Conservation (phyloP, 1,139 yeast genomes). For the Blastobotrys buckinghamii region DNA sequence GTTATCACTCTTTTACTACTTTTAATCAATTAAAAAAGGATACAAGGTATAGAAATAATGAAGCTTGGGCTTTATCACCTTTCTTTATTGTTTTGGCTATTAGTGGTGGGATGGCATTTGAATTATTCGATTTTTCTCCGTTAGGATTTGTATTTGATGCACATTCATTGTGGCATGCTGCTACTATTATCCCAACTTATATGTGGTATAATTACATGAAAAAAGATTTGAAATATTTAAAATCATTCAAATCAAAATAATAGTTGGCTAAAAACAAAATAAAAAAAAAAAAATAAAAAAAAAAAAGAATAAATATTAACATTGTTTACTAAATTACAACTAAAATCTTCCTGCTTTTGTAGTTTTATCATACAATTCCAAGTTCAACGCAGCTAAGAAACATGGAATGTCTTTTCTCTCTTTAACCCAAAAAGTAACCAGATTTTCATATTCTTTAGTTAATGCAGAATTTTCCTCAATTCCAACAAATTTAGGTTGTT, state of each 20-base stretch:
- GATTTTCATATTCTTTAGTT: slow-evolving; percentile 47
- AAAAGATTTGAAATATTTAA: slow-evolving; percentile 26
- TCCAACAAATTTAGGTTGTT: slow-evolving; percentile 30
- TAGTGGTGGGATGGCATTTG: slow-evolving; percentile 73
- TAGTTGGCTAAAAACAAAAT: neutral
- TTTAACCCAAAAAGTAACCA: slow-evolving; percentile 61
- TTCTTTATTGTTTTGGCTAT: slow-evolving; percentile 47
- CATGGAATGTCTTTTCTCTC: slow-evolving; percentile 72
- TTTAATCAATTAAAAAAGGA: slow-evolving; percentile 10
- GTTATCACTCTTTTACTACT: slow-evolving; percentile 30
- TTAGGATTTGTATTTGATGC: slow-evolving; percentile 67
- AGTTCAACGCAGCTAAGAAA: slow-evolving; percentile 68
- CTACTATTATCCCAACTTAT: slow-evolving; percentile 35
- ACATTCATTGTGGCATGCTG: slow-evolving; percentile 84
- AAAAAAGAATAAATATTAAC: no score
- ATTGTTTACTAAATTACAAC: no score
- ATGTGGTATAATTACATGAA: slow-evolving; percentile 38
- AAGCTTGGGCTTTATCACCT: slow-evolving; percentile 48
- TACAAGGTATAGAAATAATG: slow-evolving; percentile 1
- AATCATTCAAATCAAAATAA: slow-evolving; percentile 5
- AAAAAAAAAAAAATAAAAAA: neutral
- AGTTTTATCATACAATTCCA: slow-evolving; percentile 50
- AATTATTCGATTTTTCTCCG: slow-evolving; percentile 85
- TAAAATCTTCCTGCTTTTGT: slow-evolving; percentile 24
- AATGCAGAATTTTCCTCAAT: slow-evolving; percentile 33